Conservation (phyloP, 2,329 filamentous ascomycete genomes). For the Periglandula ipomoeae region DNA sequence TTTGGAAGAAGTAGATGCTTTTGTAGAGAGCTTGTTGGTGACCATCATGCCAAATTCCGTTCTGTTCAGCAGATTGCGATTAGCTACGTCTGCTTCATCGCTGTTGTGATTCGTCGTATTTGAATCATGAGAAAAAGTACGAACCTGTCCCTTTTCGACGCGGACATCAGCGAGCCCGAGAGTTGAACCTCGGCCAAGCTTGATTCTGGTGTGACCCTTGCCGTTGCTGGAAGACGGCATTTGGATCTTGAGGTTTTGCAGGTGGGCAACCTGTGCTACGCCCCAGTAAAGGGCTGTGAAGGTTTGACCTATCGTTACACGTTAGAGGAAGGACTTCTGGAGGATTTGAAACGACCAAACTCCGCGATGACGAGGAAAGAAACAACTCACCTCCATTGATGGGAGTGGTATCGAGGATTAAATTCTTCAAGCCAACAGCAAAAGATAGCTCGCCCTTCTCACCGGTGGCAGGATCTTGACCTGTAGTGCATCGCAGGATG, state of each 20-base stretch:
- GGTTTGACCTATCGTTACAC: constrained; percentile 12
- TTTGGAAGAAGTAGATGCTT: constrained; percentile 33
- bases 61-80: constrained; percentile 18
- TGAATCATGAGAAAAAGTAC: not conserved
- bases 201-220: constrained; percentile 32
- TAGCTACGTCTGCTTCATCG: not conserved
- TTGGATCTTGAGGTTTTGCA: constrained; percentile 33
- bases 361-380: not conserved
- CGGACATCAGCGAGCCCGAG: constrained; percentile 31
- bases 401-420: constrained; percentile 32
- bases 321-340: not conserved
- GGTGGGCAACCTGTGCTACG: constrained; percentile 32
- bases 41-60: constrained; percentile 32
- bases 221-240: constrained; percentile 27
- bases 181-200: constrained; percentile 30
- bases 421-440: constrained; percentile 33
- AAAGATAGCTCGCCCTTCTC: constrained; percentile 29
- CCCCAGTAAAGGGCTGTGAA: constrained; percentile 35
- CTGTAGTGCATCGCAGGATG: not conserved
- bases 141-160: constrained; percentile 24
- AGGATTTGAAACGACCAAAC: not conserved
- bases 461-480: constrained; percentile 25
- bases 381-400: constrained; percentile 19
- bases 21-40: constrained; percentile 36
- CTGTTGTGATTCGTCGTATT: not conserved